Percentiles rank a stretch among this genome's conserved stretches.
These are phyloP conservation scores for Neurospora sp. DNA, from an alignment of 495 filamentous ascomycete genomes.

Conservation along the genomic window DNA sequence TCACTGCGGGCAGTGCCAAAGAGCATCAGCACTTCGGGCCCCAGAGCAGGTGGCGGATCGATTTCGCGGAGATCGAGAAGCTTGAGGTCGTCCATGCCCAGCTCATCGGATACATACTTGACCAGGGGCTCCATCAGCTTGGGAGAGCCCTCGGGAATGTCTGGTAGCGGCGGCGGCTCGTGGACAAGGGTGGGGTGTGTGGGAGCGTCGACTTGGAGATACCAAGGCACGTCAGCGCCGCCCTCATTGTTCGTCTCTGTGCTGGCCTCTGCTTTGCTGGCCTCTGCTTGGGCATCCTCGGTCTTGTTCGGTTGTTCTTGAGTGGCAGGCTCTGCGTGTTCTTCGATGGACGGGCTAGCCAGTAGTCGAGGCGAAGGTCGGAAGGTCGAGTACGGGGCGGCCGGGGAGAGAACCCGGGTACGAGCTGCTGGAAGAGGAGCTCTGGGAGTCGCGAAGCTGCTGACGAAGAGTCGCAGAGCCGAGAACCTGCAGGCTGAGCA, in stretches of 20 bases:
- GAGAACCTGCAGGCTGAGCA: constrained; percentile 20
- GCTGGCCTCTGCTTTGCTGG: not conserved
- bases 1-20: constrained; percentile 88
- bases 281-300: not conserved
- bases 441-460: constrained; percentile 5
- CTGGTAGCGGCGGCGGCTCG: constrained; percentile 58
- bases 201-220: constrained; percentile 61
- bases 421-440: not conserved
- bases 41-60: constrained; percentile 78
- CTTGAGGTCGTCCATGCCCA: constrained; percentile 69
- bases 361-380: constrained; percentile 7
- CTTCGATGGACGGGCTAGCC: constrained; percentile 12
- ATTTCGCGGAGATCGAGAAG: constrained; percentile 74
- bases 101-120: constrained; percentile 66
- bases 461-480: constrained; percentile 15
- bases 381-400: constrained; percentile 16
- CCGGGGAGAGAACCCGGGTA: not conserved
- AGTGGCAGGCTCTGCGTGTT: not conserved
- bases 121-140: constrained; percentile 61
- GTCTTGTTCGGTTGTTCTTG: not conserved
- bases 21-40: constrained; percentile 82
- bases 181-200: constrained; percentile 41
- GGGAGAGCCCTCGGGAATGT: constrained; percentile 64
- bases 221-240: constrained; percentile 56
- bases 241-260: not conserved